Conservation (phyloP, 441 rosid genomes). For the Gossypium gossypioides region DNA sequence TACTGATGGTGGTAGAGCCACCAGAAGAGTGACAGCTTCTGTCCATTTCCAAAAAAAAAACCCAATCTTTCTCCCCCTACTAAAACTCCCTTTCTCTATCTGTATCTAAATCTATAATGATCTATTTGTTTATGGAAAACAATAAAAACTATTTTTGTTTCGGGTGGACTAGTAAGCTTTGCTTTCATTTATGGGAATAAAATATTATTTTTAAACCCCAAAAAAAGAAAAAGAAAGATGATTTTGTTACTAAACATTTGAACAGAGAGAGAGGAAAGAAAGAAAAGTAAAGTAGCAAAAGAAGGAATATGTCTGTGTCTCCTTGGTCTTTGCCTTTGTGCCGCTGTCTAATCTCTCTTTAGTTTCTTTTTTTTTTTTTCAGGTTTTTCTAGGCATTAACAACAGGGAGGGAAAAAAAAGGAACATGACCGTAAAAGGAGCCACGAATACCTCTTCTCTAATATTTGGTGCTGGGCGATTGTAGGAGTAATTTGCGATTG, state of each 20-base stretch:
- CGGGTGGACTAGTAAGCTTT: neutral
- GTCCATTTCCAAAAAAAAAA: conserved; percentile 32
- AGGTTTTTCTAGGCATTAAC: neutral
- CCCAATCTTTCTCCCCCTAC: neutral
- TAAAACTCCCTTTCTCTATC: neutral
- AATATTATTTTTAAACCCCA: neutral
- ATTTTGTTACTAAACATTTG: neutral
- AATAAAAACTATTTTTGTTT: neutral
- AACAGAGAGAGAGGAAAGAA: neutral
- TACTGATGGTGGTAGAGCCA: conserved; percentile 34
- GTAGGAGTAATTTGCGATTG: neutral
- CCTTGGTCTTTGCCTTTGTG: conserved; percentile 3
- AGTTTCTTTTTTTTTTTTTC: neutral
- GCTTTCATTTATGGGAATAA: neutral
- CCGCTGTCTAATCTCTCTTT: neutral
- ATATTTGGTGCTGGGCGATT: neutral
- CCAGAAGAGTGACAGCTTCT: conserved; percentile 48
- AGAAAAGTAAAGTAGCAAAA: neutral
- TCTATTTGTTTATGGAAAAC: neutral
- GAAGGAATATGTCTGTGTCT: conserved; percentile 14
- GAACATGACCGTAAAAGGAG: conserved; percentile 10
- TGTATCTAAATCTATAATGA: conserved; percentile 10
- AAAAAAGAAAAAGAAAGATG: neutral
- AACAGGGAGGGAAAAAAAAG: neutral
- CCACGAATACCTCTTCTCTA: conserved; percentile 4